Conservation (phyloP, 331 rosid genomes). For the Spiraea crenata region DNA sequence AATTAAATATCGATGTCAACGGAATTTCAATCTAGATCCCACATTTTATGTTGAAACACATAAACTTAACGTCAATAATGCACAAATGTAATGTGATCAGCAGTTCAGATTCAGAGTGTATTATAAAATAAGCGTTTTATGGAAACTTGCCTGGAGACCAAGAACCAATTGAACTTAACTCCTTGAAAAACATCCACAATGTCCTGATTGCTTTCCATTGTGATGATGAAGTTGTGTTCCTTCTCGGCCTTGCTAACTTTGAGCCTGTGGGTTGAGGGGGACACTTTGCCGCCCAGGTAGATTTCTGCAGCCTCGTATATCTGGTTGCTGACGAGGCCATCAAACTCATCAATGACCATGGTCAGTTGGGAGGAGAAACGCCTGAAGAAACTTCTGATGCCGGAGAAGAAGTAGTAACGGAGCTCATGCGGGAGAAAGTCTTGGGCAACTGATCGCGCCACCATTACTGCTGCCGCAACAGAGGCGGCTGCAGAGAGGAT, state of each 20-base stretch:
- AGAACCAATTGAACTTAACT: slow-evolving; percentile 47
- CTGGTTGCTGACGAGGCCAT: slow-evolving; percentile 55
- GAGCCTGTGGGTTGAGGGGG: slow-evolving; percentile 47
- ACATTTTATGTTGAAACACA: no score
- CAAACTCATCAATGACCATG: slow-evolving; percentile 59
- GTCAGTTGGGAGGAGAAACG: slow-evolving; percentile 60
- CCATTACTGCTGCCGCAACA: slow-evolving; percentile 53
- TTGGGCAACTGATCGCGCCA: slow-evolving; percentile 43
- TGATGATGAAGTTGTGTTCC: slow-evolving; percentile 30
- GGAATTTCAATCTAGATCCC: no score
- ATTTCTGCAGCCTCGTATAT: slow-evolving; percentile 59
- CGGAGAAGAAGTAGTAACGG: slow-evolving; percentile 24
- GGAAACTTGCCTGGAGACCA: slow-evolving; percentile 27
- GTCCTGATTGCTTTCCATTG: slow-evolving; percentile 46
- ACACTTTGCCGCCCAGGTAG: slow-evolving; percentile 45
- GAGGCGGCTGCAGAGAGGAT: slow-evolving; percentile 57
- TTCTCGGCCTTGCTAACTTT: slow-evolving; percentile 46
- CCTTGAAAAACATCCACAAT: slow-evolving; percentile 45
- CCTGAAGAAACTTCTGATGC: slow-evolving; percentile 22
- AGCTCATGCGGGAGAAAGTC: slow-evolving; percentile 58
- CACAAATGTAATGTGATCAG: no score
- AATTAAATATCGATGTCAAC: no score
- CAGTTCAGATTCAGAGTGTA: no score
- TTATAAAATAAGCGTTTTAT: neutral
- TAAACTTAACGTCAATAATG: no score